Evolutionary conservation across 2,329 filamentous ascomycete genomes (phyloP), one percentile per base, ranked within the genome.

Genomic region (Catunica adiposa): DNA sequence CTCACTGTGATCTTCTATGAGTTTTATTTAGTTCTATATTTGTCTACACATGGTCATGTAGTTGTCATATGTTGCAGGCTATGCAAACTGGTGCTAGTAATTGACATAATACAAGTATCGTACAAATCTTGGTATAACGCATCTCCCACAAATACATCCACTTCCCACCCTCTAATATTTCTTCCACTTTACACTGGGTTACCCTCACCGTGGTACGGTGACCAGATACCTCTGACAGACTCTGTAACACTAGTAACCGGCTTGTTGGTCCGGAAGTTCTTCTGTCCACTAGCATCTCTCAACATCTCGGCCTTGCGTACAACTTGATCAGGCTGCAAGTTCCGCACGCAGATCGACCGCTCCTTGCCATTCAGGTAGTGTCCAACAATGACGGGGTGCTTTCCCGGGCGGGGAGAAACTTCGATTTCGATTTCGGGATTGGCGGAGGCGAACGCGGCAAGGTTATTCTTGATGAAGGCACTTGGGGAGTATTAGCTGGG

Each of bases 351-450:
- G 54, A 97, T 80, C 8, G 87, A 78, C 68, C 92, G 92, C 60
- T 84, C 77, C 26, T 81, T 77, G 60, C 90, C 89, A 68, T 96
- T 97, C 74, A 97, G 87, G 71, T 94, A 98, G 69, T 87, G 79
- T 57, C 88, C 92, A 63, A 84, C 81, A 63, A 98, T 80, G 60
- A 95, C 80, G 38, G 92, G 92, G 70, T 97, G 90, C 66, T 85
- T 85, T 63, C 82, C 75, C n/a, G 89, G 90, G 62, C 89, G 83
- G 17, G 90, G 92, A 40, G 89, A 94, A 59, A 98, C 81, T 64
- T 80, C 81, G 71, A 98, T 87, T 72, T 97, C 89, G 74, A 97
- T 82, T 68, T 87, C 79, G 29, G 90, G 89, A 71, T 96, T 86
- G 63, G 77, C 72, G 62, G 79, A 73, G 56, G 89, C 89, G 71